Evolutionary conservation across 805 yeast genomes (phyloP).

Genomic region (Lachancea sp.): DNA sequence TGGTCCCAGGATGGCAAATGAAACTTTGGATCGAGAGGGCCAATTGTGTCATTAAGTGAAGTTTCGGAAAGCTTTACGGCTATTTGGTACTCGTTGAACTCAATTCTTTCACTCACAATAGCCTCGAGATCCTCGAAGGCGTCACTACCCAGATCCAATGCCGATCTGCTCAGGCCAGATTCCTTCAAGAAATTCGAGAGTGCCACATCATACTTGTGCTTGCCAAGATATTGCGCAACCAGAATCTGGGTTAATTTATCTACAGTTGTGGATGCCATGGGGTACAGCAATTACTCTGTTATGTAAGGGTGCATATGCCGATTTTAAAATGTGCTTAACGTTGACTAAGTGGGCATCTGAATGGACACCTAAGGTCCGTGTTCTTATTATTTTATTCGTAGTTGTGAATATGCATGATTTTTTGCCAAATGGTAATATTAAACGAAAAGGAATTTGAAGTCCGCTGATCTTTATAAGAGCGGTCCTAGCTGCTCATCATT

Average conservation of each 20-base stretch:
- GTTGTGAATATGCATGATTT: too few species aligned
- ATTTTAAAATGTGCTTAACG: too few species aligned
- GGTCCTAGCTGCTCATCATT: too few species aligned
- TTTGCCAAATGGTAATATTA: too few species aligned
- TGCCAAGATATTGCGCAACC: slow-evolving; percentile 53
- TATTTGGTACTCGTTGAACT: slow-evolving; percentile 19
- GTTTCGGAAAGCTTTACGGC: slow-evolving; percentile 12
- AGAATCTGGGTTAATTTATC: slow-evolving; percentile 30
- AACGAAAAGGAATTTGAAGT: too few species aligned
- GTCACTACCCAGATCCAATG: slow-evolving; percentile 6
- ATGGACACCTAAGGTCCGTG: too few species aligned
- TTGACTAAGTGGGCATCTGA: too few species aligned
- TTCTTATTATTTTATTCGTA: too few species aligned
- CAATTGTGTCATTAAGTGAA: slow-evolving; percentile 13
- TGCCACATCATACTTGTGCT: slow-evolving; percentile 43
- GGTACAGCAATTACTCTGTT: neutral
- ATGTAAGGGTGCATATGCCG: neutral
- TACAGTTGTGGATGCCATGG: slow-evolving; percentile 3
- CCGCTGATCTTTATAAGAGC: too few species aligned
- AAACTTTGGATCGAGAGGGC: slow-evolving; percentile 11
- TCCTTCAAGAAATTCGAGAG: slow-evolving; percentile 41
- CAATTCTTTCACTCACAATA: slow-evolving; percentile 25
- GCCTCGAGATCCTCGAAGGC: slow-evolving; percentile 18
- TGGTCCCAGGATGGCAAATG: slow-evolving; percentile 20
- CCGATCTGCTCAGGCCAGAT: slow-evolving; percentile 12